phyloP scores from a whole-genome alignment of 2,329 filamentous ascomycete genomes.

The Massarina eburnea region DNA sequence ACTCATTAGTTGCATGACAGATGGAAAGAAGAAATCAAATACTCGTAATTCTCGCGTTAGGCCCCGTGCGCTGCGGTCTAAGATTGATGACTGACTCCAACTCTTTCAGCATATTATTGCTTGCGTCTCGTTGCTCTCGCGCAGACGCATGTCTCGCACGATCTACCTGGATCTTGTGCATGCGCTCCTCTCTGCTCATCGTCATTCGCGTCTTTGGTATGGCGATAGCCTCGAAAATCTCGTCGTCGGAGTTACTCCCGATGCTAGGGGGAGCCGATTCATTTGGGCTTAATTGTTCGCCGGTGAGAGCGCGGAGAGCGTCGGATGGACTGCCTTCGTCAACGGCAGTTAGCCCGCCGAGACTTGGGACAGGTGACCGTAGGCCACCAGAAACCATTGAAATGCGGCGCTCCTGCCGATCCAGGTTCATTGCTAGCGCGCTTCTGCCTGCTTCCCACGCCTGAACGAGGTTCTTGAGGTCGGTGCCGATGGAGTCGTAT shows the following conservation, averaged over 20 bases:
- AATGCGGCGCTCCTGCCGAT: slow-evolving; percentile 69
- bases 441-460: slow-evolving; percentile 67
- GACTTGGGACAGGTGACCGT: slow-evolving; percentile 53
- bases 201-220: slow-evolving; percentile 66
- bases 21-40: slow-evolving; percentile 24
- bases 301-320: slow-evolving; percentile 77
- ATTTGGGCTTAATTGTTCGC: slow-evolving; percentile 59
- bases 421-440: slow-evolving; percentile 78
- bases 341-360: slow-evolving; percentile 64
- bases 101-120: slow-evolving; percentile 86
- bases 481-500: slow-evolving; percentile 91
- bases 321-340: slow-evolving; percentile 60
- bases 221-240: slow-evolving; percentile 90
- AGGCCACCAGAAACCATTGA: slow-evolving; percentile 55
- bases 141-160: slow-evolving; percentile 71
- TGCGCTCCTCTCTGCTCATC: slow-evolving; percentile 82
- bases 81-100: slow-evolving; percentile 79
- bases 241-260: slow-evolving; percentile 63
- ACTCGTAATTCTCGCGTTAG: slow-evolving; percentile 35
- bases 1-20: slow-evolving; percentile 15
- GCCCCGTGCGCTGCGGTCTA: slow-evolving; percentile 28
- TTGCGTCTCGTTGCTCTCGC: slow-evolving; percentile 76
- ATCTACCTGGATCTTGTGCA: slow-evolving; percentile 85
- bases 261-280: slow-evolving; percentile 44
- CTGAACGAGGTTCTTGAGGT: slow-evolving; percentile 64